Base-by-base conservation (phyloP, 2,329 filamentous ascomycete species). In the Hypomyces perniciosus region DNA sequence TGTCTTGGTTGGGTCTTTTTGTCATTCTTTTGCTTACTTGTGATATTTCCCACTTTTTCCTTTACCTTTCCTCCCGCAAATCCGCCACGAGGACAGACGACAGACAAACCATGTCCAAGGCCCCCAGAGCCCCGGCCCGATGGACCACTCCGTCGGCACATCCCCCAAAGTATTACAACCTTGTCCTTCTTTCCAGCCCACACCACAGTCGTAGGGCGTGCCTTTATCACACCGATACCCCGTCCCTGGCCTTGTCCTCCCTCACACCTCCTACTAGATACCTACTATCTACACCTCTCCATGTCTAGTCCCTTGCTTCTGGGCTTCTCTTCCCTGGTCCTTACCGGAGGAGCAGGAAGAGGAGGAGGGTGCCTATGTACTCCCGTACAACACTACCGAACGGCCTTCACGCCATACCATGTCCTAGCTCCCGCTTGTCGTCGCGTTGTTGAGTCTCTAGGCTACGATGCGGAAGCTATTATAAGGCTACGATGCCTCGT, bases 401-500 rank as follows among this genome's bases (percentile, higher is more conserved):
- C 42, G 37, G 35, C 20, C 38, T 8, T 42, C 46, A 28, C 35
- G 26, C 38, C 30, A 44, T 44, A 39, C 44, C 47, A 44, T 40
- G 48, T 39, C 42, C 51, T 44, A 48, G 44, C 47, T 51, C 48
- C 52, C 37, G 43, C 44, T 31, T 29, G 40, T 27, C 34, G 39
- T 38, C 43, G 30, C 27, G 43, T 49, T 48, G 50, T 55, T 56
- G 51, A 48, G 53, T 50, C 54, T 64, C 62, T 58, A 66, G 64
- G 62, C 63, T 63, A 54, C 63, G 51, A 60, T 61, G 57, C 59
- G 57, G 47, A 55, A 57, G 51, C 57, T 80, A 20, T 20, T 20
- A 80, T 79, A 80, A 80, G 76, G 76, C 72, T 76, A 62, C 71
- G 70, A 77, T 77, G 67, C 64, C 74, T 72, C 72, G 55, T 61